Evolutionary conservation across 2,329 filamentous ascomycete species (phyloP).

Genomic region (Colletotrichum tamarilloi): DNA sequence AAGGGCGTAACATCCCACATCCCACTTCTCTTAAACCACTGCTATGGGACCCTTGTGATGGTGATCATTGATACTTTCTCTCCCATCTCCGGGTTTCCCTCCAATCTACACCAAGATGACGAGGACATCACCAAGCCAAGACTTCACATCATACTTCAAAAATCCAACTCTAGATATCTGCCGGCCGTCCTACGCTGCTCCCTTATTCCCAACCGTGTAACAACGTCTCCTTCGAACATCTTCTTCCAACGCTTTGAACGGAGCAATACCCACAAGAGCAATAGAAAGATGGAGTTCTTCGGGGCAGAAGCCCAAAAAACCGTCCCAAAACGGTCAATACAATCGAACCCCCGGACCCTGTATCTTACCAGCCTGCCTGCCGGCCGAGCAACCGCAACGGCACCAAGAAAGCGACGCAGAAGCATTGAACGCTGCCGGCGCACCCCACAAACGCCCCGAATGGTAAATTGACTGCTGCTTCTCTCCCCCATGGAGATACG

Average conservation of each 20-base stretch:
- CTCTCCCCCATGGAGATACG: neutral
- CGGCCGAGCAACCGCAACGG: neutral
- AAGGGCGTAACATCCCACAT: neutral
- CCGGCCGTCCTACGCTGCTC: neutral
- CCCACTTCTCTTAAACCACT: neutral
- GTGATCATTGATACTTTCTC: neutral
- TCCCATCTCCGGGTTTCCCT: neutral
- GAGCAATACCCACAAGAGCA: neutral
- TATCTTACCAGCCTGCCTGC: neutral
- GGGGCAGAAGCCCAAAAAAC: neutral
- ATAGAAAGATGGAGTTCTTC: too few relatives aligned
- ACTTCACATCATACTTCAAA: neutral
- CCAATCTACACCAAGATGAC: too few relatives aligned
- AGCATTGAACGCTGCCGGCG: neutral
- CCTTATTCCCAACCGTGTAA: neutral
- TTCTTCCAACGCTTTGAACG: neutral
- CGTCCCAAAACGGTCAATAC: neutral
- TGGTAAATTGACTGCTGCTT: neutral
- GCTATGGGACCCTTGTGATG: neutral
- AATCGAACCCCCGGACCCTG: conserved; percentile 5
- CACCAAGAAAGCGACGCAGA: neutral
- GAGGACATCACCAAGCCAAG: too few relatives aligned
- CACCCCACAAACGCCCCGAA: neutral
- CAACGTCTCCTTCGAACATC: neutral
- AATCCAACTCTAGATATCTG: neutral